phyloP scores from a whole-genome alignment of 2,329 filamentous ascomycete species.

The Hawksworthiomyces lignivorus region DNA sequence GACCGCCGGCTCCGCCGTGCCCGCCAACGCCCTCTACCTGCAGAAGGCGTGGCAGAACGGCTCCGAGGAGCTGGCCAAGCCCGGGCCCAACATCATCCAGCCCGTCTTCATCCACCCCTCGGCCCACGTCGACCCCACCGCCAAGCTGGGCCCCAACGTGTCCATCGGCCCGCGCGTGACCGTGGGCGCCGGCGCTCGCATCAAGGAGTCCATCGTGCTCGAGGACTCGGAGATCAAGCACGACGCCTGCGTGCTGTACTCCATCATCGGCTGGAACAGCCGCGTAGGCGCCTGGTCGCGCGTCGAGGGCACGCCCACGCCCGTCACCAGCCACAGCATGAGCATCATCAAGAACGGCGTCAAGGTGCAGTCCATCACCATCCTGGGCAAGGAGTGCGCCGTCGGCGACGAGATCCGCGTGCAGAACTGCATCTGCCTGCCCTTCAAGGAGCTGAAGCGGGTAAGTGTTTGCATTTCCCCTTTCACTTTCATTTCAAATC shows the following conservation, averaged over 20 bases:
- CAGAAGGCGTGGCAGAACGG: constrained; percentile 84
- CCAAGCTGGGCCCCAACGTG: constrained; percentile 94
- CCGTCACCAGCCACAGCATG: constrained; percentile 79
- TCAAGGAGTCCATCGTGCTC: constrained; percentile 94
- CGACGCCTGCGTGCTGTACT: constrained; percentile 90
- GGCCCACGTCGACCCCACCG: constrained; percentile 83
- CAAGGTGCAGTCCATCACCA: constrained; percentile 98
- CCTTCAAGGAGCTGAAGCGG: constrained; percentile 96
- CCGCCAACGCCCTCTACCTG: constrained; percentile 92
- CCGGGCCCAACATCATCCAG: constrained; percentile 79
- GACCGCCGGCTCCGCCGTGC: constrained; percentile 92
- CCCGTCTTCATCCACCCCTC: constrained; percentile 94
- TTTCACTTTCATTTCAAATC: too few species aligned
- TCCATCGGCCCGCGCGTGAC: constrained; percentile 85
- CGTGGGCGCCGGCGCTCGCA: constrained; percentile 77
- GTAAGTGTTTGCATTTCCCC: constrained; percentile 59
- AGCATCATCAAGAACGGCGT: constrained; percentile 96
- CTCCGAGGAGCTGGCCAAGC: constrained; percentile 72
- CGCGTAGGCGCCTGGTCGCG: constrained; percentile 96
- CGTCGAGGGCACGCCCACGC: constrained; percentile 89
- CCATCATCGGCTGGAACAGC: constrained; percentile 95
- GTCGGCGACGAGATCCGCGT: constrained; percentile 92
- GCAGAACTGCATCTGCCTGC: constrained; percentile 95
- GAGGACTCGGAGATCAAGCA: constrained; percentile 96
- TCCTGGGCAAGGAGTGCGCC: constrained; percentile 89